A percentile compares a stretch with the other conserved stretches of the same genome.
phyloP scores from a whole-genome alignment of 2,329 filamentous ascomycete species.

The Sclerotinia nivalis region DNA sequence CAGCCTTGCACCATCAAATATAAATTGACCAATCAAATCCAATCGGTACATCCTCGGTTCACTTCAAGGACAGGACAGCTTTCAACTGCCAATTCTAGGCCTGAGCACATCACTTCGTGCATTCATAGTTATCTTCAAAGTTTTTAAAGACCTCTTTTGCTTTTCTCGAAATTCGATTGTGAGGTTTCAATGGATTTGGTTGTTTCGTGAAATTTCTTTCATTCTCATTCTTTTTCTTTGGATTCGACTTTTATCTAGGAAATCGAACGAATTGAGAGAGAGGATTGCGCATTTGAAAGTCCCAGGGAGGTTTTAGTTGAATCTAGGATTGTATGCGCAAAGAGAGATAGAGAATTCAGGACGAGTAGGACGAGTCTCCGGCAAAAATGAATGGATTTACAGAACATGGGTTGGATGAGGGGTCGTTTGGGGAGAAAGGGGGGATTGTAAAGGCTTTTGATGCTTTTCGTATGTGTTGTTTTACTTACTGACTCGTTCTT shows the following conservation, averaged over 20 bases:
- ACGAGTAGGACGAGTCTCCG: background rate
- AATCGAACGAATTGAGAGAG: background rate
- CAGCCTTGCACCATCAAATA: slow-evolving; percentile 9
- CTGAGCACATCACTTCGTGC: slow-evolving; percentile 6
- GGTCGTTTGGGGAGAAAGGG: slow-evolving; percentile 73
- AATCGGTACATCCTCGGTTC: background rate
- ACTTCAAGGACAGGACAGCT: slow-evolving; percentile 19
- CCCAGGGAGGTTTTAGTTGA: background rate
- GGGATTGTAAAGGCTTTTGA: slow-evolving; percentile 85
- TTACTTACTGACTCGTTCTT: background rate
- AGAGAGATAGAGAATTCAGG: background rate
- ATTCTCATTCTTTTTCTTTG: slow-evolving; percentile 1
- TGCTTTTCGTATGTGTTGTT: slow-evolving; percentile 76
- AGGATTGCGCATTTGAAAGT: background rate
- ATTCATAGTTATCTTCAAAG: background rate
- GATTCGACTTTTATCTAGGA: background rate
- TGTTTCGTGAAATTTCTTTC: background rate
- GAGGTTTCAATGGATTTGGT: slow-evolving; percentile 2
- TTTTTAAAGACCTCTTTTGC: background rate
- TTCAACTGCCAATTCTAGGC: slow-evolving; percentile 16
- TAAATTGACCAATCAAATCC: background rate
- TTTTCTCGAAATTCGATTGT: background rate
- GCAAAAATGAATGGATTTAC: slow-evolving; percentile 71
- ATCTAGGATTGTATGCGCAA: background rate
- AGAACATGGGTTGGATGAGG: slow-evolving; percentile 70